phyloP scores from a whole-genome alignment of 2,329 filamentous ascomycete species.

The Geoglossum cookeanum region DNA sequence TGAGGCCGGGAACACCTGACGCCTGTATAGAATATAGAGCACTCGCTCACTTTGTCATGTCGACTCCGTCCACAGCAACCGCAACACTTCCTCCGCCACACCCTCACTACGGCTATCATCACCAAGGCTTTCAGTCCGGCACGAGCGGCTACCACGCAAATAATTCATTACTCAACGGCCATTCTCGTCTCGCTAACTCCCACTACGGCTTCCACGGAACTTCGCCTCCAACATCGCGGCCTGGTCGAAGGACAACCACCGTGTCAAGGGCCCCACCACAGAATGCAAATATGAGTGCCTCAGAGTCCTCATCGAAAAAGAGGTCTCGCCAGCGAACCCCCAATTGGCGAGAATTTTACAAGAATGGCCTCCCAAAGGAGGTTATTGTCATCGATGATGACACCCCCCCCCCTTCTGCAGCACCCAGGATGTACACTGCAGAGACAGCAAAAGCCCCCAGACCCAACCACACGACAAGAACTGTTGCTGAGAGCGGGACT shows the following conservation, averaged over 20 bases:
- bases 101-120: constrained; percentile 42
- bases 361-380: constrained; percentile 66
- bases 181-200: constrained; percentile 23
- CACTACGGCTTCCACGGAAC: constrained; percentile 22
- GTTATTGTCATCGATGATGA: constrained; percentile 67
- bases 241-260: not conserved
- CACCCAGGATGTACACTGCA: constrained; percentile 18
- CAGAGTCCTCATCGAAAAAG: not conserved
- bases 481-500: constrained; percentile 24
- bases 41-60: constrained; percentile 33
- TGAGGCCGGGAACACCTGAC: not conserved
- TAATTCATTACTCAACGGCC: constrained; percentile 19
- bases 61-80: constrained; percentile 61
- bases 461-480: constrained; percentile 10
- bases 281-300: not conserved
- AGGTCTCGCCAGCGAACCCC: constrained; percentile 35
- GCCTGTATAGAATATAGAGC: not conserved
- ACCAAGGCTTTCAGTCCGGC: constrained; percentile 34
- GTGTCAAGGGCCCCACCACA: not conserved
- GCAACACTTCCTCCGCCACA: constrained; percentile 52
- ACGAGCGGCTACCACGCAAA: constrained; percentile 30
- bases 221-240: not conserved
- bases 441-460: constrained; percentile 15
- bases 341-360: constrained; percentile 67
- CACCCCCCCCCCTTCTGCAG: constrained; percentile 32